These are phyloP conservation scores for Endotrypanum monterogeii DNA, from an alignment of 208 protist genomes.

Conservation along the genomic window DNA sequence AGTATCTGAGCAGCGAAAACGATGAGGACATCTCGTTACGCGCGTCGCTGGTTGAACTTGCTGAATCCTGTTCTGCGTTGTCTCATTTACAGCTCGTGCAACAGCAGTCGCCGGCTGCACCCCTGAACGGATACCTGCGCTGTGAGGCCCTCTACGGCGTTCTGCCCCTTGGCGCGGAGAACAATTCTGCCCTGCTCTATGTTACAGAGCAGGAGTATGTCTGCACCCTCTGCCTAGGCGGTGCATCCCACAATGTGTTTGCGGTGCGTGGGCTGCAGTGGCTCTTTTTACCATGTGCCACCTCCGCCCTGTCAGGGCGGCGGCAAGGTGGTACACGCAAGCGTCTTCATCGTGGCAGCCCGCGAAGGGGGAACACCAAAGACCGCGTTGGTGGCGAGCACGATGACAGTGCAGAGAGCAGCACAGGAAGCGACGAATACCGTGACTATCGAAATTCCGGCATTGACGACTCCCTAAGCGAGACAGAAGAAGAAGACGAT, in stretches of 20 bases:
- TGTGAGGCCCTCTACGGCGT: slow-evolving; percentile 79
- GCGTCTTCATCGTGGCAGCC: neutral
- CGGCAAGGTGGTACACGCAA: neutral
- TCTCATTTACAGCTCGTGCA: slow-evolving; percentile 20
- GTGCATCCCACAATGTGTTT: slow-evolving; percentile 47
- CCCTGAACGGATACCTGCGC: slow-evolving; percentile 24
- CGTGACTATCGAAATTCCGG: neutral
- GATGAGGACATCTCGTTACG: slow-evolving; percentile 38
- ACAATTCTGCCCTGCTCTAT: slow-evolving; percentile 68
- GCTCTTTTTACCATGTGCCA: slow-evolving; percentile 44
- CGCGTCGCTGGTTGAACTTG: slow-evolving; percentile 24
- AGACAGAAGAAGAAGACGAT: slow-evolving; percentile 7
- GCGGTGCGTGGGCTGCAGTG: slow-evolving; percentile 54
- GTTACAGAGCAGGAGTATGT: slow-evolving; percentile 47
- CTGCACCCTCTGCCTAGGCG: slow-evolving; percentile 21
- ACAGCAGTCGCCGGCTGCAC: slow-evolving; percentile 9
- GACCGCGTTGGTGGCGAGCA: too few relatives aligned
- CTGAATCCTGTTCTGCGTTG: slow-evolving; percentile 16
- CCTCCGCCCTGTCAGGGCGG: slow-evolving; percentile 2
- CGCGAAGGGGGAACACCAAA: neutral
- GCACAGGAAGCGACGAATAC: neutral
- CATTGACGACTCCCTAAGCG: neutral
- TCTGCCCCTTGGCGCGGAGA: slow-evolving; percentile 40
- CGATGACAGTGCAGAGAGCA: neutral
- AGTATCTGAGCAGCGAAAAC: slow-evolving; percentile 30